These are phyloP conservation scores for Puccinia novopanici DNA, from an alignment of 1,284 basidiomycete species.

Conservation along the genomic window DNA sequence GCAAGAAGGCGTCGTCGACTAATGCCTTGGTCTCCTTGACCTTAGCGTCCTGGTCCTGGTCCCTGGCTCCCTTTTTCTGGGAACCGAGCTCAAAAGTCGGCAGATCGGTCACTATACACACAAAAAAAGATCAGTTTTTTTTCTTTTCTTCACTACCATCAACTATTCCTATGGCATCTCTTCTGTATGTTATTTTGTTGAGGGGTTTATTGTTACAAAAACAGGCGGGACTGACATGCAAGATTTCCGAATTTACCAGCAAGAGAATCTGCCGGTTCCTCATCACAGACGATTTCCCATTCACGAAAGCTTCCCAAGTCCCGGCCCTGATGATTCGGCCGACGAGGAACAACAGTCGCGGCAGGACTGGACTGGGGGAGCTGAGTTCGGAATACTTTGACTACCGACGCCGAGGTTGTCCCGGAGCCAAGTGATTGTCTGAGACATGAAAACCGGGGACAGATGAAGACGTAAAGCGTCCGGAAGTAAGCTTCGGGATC, in stretches of 20 bases:
- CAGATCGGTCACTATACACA: not conserved
- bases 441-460: constrained; percentile 31
- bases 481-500: constrained; percentile 43
- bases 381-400: constrained; percentile 47
- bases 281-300: constrained; percentile 50
- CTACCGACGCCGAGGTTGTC: not conserved
- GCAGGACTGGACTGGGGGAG: not conserved
- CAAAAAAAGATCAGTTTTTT: not conserved
- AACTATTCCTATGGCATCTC: not conserved
- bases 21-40: constrained; percentile 32
- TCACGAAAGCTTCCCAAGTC: constrained; percentile 6
- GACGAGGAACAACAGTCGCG: not conserved
- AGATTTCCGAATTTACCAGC: constrained; percentile 6
- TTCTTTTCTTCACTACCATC: no score
- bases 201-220: not conserved
- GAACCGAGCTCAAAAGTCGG: not conserved
- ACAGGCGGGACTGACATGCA: constrained; percentile 13
- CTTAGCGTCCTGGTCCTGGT: constrained; percentile 28
- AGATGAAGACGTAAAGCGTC: constrained; percentile 50
- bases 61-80: not conserved
- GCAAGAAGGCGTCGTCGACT: constrained; percentile 42
- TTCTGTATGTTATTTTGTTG: not conserved
- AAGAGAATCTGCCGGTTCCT: constrained; percentile 13
- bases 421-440: not conserved
- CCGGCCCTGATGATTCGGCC: not conserved